Percentiles rank a stretch among this genome's conserved stretches.
phyloP scores from a whole-genome alignment of 169 alveolate species.

The Eimeria maxima region DNA sequence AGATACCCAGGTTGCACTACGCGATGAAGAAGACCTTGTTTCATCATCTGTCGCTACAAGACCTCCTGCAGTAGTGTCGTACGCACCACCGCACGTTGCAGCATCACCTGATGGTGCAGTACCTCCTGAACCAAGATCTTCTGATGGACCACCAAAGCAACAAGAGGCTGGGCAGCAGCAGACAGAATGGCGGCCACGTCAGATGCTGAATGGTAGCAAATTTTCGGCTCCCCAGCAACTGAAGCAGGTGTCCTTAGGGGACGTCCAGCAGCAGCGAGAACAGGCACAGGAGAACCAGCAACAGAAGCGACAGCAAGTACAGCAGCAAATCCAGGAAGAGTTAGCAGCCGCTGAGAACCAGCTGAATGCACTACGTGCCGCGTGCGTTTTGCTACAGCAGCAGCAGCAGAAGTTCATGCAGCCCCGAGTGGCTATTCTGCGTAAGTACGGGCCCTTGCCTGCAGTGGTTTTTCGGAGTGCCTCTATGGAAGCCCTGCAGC shows the following conservation, averaged over 20 bases:
- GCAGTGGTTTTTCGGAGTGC: neutral
- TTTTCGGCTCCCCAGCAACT: neutral
- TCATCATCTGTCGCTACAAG: neutral
- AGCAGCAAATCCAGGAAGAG: slow-evolving; percentile 2
- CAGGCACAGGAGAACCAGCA: slow-evolving; percentile 14
- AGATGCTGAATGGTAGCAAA: neutral
- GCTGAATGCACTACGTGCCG: neutral
- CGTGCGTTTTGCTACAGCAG: neutral
- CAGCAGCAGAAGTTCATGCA: slow-evolving; percentile 31
- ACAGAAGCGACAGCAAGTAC: neutral
- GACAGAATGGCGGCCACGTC: neutral
- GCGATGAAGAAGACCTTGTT: neutral
- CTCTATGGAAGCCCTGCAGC: neutral
- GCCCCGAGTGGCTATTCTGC: slow-evolving; percentile 3
- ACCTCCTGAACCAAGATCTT: neutral
- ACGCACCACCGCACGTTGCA: neutral
- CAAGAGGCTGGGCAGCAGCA: slow-evolving; percentile 31
- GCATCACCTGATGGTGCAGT: neutral
- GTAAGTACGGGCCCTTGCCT: neutral
- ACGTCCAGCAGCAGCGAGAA: slow-evolving; percentile 3
- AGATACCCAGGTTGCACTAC: neutral
- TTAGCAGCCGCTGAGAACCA: slow-evolving; percentile 6
- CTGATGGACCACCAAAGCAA: no score
- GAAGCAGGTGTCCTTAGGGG: neutral
- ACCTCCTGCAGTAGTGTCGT: neutral